Percentiles rank a stretch among this genome's conserved stretches.
Evolutionary conservation across 352 stramenopile genomes (phyloP).

Genomic region (Phytophthora pluvialis): DNA sequence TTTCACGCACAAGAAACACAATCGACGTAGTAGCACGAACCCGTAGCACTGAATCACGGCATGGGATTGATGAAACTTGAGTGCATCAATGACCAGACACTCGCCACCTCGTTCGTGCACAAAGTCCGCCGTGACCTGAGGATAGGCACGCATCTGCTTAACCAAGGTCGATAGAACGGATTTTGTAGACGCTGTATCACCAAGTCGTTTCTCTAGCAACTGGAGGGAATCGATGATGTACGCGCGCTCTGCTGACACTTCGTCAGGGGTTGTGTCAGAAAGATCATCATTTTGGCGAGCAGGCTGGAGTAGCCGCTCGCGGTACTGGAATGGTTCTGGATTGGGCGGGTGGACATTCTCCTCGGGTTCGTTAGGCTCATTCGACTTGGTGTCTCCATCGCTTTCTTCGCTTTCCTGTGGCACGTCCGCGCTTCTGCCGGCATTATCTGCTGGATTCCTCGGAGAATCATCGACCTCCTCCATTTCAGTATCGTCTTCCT

Average conservation of each 20-base stretch:
- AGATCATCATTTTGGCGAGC: constrained; percentile 11
- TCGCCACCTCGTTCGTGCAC: constrained; percentile 58
- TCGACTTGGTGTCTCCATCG: not conserved
- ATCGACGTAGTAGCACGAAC: constrained; percentile 71
- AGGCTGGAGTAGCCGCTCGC: not conserved
- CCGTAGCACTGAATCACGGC: constrained; percentile 85
- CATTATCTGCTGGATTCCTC: constrained; percentile 3
- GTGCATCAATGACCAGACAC: constrained; percentile 55
- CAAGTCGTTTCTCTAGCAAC: constrained; percentile 46
- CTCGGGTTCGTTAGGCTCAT: not conserved
- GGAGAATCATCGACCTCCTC: constrained; percentile 12
- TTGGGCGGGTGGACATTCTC: not conserved
- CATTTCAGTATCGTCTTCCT: constrained; percentile 15
- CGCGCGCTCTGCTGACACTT: constrained; percentile 45
- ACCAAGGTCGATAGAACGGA: constrained; percentile 69
- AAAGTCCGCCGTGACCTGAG: constrained; percentile 67
- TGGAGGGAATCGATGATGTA: constrained; percentile 55
- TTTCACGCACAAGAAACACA: constrained; percentile 76
- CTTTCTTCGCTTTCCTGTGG: constrained; percentile 12
- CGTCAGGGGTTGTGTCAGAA: not conserved
- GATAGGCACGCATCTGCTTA: constrained; percentile 81
- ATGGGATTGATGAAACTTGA: constrained; percentile 64
- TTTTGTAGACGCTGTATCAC: constrained; percentile 60
- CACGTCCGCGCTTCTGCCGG: not conserved
- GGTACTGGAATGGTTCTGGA: not conserved